A percentile compares a stretch with the other conserved stretches of the same genome.
Evolutionary conservation across 2,329 filamentous ascomycete genomes (phyloP).

Genomic region (Alternaria brassicae): DNA sequence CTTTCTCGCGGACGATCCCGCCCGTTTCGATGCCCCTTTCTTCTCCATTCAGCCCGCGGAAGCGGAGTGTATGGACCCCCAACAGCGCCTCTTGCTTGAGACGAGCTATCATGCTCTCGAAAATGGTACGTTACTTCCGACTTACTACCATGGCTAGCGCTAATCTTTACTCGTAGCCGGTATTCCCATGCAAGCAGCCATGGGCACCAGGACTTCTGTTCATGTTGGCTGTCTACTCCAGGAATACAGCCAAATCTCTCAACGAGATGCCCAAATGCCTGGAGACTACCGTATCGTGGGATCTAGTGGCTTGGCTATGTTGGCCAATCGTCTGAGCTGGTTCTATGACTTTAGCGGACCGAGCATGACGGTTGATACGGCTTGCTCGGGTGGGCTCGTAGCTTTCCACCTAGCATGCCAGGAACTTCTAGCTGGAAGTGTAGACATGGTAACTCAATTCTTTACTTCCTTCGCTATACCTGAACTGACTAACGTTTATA

Average conservation of each 20-base stretch:
- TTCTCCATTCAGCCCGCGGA: constrained; percentile 29
- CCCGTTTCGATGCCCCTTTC: constrained; percentile 33
- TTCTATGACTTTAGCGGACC: constrained; percentile 38
- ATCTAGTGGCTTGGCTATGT: constrained; percentile 16
- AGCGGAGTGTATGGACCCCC: constrained; percentile 36
- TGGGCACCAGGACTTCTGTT: constrained; percentile 28
- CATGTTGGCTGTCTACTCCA: constrained; percentile 23
- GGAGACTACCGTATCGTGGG: constrained; percentile 17
- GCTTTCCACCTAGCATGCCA: constrained; percentile 33
- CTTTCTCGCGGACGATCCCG: constrained; percentile 28
- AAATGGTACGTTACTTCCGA: constrained; percentile 17
- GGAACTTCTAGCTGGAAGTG: constrained; percentile 16
- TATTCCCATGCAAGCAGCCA: constrained; percentile 19
- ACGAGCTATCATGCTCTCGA: constrained; percentile 39
- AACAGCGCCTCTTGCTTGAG: constrained; percentile 36
- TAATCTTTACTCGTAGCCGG: constrained; percentile 15
- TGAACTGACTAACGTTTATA: background rate
- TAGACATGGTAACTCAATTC: constrained; percentile 15
- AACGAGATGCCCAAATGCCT: constrained; percentile 18
- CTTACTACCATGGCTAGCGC: background rate
- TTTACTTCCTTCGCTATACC: background rate
- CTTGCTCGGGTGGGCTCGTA: constrained; percentile 35
- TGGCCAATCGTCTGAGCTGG: constrained; percentile 32
- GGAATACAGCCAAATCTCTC: constrained; percentile 21
- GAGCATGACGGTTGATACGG: constrained; percentile 37